Percentiles rank a stretch among this genome's conserved stretches.
Evolutionary conservation across 306 rosid genomes (phyloP).

Genomic region (Cucurbita maxima): DNA sequence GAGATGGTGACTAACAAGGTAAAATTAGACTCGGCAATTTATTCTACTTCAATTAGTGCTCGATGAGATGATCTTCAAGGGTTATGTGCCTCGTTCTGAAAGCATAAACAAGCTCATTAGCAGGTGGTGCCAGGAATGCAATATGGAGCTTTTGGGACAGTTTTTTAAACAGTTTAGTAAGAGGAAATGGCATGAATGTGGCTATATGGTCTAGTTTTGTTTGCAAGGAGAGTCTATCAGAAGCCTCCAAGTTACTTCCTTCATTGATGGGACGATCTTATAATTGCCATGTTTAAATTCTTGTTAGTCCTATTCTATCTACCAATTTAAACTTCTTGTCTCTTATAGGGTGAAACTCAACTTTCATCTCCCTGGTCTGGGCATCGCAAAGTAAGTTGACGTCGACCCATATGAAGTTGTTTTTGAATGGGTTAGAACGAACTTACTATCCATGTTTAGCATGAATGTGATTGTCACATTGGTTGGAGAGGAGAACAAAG

Average conservation of each 20-base stretch:
- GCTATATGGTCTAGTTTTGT: conserved; percentile 27
- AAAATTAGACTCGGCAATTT: conserved; percentile 23
- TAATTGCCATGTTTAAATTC: not conserved
- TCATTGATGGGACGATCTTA: not conserved
- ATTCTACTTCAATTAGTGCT: conserved; percentile 41
- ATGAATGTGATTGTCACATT: not conserved
- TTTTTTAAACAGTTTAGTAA: conserved; percentile 26
- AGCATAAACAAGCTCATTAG: conserved; percentile 25
- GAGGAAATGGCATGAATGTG: conserved; percentile 17
- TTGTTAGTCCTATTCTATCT: not conserved
- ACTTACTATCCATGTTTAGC: not conserved
- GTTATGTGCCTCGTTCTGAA: conserved; percentile 22
- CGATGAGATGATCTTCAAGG: conserved; percentile 70
- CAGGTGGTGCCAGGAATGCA: conserved; percentile 25
- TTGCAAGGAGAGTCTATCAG: conserved; percentile 22
- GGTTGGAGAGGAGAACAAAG: no score
- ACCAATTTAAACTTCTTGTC: not conserved
- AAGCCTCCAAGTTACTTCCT: conserved; percentile 23
- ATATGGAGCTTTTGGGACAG: conserved; percentile 30
- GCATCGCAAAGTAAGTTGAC: not conserved
- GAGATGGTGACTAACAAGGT: conserved; percentile 45
- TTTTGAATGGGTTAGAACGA: not conserved
- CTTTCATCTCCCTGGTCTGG: not conserved
- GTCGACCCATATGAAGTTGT: not conserved
- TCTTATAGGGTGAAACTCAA: not conserved